Conservation (phyloP, 495 filamentous ascomycete species). For the Terfezia boudieri region DNA sequence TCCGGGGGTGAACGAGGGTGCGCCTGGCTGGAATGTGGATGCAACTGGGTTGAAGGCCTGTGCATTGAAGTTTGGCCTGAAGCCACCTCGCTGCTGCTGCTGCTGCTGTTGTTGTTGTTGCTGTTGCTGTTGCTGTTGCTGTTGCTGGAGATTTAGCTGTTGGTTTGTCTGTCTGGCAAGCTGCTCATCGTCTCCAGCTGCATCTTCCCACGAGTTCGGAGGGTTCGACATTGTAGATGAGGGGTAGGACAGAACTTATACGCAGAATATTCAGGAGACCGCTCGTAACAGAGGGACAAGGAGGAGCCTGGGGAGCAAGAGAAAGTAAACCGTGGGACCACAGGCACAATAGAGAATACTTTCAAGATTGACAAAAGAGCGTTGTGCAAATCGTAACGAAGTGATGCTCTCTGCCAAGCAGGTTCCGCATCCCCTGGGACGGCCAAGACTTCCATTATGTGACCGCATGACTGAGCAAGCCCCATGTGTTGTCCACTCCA, state of each 20-base stretch:
- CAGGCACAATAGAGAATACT: too few relatives aligned
- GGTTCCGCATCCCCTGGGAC: too few relatives aligned
- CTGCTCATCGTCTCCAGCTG: conserved; percentile 65
- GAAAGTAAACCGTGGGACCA: too few relatives aligned
- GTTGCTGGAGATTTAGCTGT: conserved; percentile 44
- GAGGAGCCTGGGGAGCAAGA: too few relatives aligned
- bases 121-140: conserved; percentile 20
- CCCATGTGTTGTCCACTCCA: too few relatives aligned
- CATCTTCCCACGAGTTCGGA: conserved; percentile 90
- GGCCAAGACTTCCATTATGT: too few relatives aligned
- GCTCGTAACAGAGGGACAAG: too few relatives aligned
- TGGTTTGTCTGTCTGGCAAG: conserved; percentile 62
- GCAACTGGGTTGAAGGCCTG: conserved; percentile 63
- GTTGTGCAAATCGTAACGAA: too few relatives aligned
- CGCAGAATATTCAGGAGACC: too few relatives aligned
- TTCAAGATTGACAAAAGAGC: too few relatives aligned
- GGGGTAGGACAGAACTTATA: not conserved
- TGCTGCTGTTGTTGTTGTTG: conserved; percentile 22
- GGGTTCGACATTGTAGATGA: conserved; percentile 47
- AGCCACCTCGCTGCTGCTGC: conserved; percentile 5
- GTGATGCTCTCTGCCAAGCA: too few relatives aligned
- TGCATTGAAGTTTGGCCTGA: conserved; percentile 23
- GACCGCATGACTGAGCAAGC: too few relatives aligned
- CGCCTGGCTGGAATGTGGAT: conserved; percentile 54
- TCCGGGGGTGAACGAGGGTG: conserved; percentile 16